phyloP scores from a whole-genome alignment of 202 grass and related monocot genomes.

The Schoenoplectus triqueter region DNA sequence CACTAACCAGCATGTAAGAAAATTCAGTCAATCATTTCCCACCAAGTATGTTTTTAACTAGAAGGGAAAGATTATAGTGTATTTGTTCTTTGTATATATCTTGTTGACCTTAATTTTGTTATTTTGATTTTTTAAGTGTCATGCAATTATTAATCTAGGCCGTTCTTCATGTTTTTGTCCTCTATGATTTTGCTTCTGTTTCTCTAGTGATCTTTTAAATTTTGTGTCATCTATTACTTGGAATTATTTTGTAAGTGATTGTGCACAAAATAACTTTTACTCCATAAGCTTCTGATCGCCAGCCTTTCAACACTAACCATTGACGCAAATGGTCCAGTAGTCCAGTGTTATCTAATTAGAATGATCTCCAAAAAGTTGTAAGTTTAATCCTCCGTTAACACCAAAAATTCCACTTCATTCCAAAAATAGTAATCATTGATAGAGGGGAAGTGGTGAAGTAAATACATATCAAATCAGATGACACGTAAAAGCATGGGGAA shows the following conservation, averaged over 20 bases:
- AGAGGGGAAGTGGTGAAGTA: too few species aligned
- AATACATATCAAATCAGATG: too few species aligned
- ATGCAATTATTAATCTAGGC: neutral
- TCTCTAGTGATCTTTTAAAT: slow-evolving; percentile 1
- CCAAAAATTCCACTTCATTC: too few species aligned
- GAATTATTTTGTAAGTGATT: neutral
- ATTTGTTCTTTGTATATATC: slow-evolving; percentile 33
- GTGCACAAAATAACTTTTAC: neutral
- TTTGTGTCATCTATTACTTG: slow-evolving; percentile 7
- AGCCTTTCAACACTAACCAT: neutral
- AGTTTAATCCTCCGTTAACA: too few species aligned
- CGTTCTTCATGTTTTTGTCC: neutral
- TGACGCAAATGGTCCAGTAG: too few species aligned
- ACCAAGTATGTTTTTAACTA: slow-evolving; percentile 1
- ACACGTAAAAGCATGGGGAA: too few species aligned
- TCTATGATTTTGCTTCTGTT: slow-evolving; percentile 11
- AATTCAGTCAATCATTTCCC: neutral
- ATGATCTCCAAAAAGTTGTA: too few species aligned
- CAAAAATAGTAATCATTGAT: too few species aligned
- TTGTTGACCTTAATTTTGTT: slow-evolving; percentile 7
- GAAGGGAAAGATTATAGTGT: slow-evolving; percentile 22
- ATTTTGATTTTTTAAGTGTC: neutral
- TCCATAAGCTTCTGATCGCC: neutral
- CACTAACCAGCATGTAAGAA: slow-evolving; percentile 33
- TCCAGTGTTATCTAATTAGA: too few species aligned